Conservation (phyloP, 441 rosid species). For the Gossypium gossypioides region DNA sequence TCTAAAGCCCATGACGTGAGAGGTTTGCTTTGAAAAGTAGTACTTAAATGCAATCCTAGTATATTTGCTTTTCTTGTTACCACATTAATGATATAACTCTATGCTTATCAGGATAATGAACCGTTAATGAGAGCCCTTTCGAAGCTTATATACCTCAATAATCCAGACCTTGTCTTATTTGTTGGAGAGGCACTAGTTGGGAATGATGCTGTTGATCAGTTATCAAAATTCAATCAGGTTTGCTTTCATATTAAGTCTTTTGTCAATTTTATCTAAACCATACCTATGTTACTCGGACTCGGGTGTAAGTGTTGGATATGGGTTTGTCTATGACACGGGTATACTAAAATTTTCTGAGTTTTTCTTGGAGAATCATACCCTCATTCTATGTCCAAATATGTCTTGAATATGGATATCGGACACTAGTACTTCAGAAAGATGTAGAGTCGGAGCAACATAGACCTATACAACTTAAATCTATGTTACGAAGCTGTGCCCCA, state of each 20-base stretch:
- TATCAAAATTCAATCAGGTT: constrained; percentile 90
- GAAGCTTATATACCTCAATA: constrained; percentile 72
- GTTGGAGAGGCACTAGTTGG: constrained; percentile 99
- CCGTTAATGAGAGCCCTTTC: constrained; percentile 96
- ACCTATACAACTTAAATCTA: not conserved
- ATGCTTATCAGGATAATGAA: constrained; percentile 62
- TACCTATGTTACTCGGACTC: not conserved
- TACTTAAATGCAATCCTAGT: not conserved
- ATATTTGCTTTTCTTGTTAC: not conserved
- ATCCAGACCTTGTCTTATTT: constrained; percentile 82
- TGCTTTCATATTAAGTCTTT: not conserved
- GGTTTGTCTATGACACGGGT: not conserved
- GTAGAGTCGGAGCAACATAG: not conserved
- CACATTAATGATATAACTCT: not conserved
- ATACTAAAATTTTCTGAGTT: not conserved
- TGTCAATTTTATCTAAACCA: not conserved
- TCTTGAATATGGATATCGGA: not conserved
- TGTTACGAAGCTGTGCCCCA: not conserved
- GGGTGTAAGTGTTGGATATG: not conserved
- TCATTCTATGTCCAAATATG: not conserved
- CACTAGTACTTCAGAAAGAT: not conserved
- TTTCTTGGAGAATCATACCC: not conserved
- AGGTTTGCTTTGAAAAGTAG: not conserved
- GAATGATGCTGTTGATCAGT: constrained; percentile 91
- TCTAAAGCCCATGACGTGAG: not conserved